Percentiles rank a stretch among this genome's conserved stretches.
Evolutionary conservation across 768 basidiomycete species (phyloP).

Genomic region (Xerocomellus intermedius): DNA sequence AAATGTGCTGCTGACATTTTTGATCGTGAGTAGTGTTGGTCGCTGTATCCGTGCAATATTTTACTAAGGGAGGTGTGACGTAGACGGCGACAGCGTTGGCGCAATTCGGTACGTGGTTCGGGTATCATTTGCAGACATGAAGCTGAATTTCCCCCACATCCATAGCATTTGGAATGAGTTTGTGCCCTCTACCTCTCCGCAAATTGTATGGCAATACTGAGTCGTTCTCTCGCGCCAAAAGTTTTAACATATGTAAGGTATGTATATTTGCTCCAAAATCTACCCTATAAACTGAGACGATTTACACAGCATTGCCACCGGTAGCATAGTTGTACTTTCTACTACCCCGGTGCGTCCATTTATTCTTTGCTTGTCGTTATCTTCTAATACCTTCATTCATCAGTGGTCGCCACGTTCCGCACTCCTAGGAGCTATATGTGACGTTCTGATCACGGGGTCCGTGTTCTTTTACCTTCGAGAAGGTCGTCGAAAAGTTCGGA

Average conservation of each 20-base stretch:
- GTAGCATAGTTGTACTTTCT: not conserved
- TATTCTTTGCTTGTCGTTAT: not conserved
- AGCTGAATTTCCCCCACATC: not conserved
- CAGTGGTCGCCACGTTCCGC: conserved; percentile 32
- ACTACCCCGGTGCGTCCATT: not conserved
- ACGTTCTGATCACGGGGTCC: conserved; percentile 18
- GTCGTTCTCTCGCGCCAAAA: not conserved
- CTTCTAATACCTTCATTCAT: not conserved
- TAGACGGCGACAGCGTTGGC: not conserved
- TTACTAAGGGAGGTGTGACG: not conserved
- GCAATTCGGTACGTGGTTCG: conserved; percentile 3
- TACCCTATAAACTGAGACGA: not conserved
- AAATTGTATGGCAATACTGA: not conserved
- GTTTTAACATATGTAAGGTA: not conserved
- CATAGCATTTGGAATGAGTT: conserved; percentile 7
- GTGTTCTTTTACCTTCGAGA: conserved; percentile 23
- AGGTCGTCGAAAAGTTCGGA: conserved; percentile 6
- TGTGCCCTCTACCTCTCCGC: not conserved
- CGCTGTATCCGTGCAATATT: not conserved
- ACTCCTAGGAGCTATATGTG: conserved; percentile 7
- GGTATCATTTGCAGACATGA: not conserved
- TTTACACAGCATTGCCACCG: not conserved
- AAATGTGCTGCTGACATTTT: conserved; percentile 1
- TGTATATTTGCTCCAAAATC: not conserved
- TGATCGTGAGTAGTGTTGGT: conserved; percentile 1